Evolutionary conservation across 352 stramenopile genomes (phyloP).

Genomic region (Pythium volutum): DNA sequence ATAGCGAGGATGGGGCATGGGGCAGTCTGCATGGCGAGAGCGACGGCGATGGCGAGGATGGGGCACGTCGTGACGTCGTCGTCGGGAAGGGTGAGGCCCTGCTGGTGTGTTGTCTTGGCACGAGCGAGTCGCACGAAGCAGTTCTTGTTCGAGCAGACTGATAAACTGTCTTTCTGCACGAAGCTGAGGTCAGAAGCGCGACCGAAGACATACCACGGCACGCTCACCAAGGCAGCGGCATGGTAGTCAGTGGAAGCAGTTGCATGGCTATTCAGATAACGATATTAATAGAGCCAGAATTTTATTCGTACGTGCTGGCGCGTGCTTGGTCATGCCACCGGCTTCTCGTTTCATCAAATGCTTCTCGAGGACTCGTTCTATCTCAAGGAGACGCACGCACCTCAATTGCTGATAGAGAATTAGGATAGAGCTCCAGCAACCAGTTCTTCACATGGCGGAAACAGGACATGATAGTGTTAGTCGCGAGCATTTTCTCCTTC

Average conservation of each 20-base stretch:
- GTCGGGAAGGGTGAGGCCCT: constrained; percentile 12
- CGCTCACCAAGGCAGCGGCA: constrained; percentile 19
- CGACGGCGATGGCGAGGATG: constrained; percentile 13
- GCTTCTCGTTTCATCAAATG: neutral
- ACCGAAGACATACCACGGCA: constrained; percentile 29
- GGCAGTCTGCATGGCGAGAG: constrained; percentile 19
- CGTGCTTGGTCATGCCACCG: neutral
- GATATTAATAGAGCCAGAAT: constrained; percentile 2
- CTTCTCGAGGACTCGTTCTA: neutral
- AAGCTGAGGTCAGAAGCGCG: constrained; percentile 28
- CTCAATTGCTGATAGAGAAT: neutral
- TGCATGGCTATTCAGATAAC: constrained; percentile 7
- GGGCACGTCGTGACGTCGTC: constrained; percentile 17
- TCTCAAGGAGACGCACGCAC: constrained; percentile 1
- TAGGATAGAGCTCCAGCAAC: constrained; percentile 6
- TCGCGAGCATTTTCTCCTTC: constrained; percentile 12
- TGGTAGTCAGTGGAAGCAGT: constrained; percentile 10
- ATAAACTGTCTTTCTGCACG: constrained; percentile 20
- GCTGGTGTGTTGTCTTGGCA: constrained; percentile 13
- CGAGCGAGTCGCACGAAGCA: constrained; percentile 13
- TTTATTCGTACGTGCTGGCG: constrained; percentile 2
- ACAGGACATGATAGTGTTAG: constrained; percentile 8
- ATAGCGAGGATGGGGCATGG: constrained; percentile 11
- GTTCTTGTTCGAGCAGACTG: neutral
- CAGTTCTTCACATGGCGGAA: constrained; percentile 18